Percentiles rank a stretch among this genome's conserved stretches.
Conservation (phyloP, 768 basidiomycete genomes). For the Sporobolomyces phaffii region DNA sequence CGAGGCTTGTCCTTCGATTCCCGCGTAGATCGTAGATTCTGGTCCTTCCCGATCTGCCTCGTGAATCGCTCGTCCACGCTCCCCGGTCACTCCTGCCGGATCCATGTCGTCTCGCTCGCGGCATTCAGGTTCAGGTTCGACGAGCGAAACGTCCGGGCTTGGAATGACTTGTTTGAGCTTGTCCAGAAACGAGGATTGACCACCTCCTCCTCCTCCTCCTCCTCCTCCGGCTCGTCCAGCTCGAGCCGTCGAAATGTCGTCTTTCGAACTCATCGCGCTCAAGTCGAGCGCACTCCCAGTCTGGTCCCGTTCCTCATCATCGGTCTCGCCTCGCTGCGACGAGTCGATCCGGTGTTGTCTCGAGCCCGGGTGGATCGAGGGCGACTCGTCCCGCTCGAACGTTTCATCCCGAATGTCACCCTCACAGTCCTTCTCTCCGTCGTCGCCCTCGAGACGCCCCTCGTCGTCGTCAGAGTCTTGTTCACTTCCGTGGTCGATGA, state of each 20-base stretch:
- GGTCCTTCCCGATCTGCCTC: too few species aligned
- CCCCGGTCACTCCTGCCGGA: too few species aligned
- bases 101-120: background rate
- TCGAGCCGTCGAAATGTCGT: background rate
- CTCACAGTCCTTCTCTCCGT: background rate
- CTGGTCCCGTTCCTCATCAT: too few species aligned
- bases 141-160: constrained; percentile 25
- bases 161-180: constrained; percentile 21
- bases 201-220: background rate
- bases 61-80: too few species aligned
- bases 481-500: background rate
- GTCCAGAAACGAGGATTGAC: constrained; percentile 21
- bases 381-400: constrained; percentile 2
- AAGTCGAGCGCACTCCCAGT: constrained; percentile 1
- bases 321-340: too few species aligned
- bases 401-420: background rate
- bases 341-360: background rate
- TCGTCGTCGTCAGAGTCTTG: too few species aligned
- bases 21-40: too few species aligned
- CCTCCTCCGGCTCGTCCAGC: too few species aligned
- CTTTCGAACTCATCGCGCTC: constrained; percentile 1
- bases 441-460: background rate
- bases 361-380: background rate
- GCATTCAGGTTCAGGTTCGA: background rate
- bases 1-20: too few species aligned